Base-by-base conservation (phyloP, 257 asterid species). In the Lavandula angustifolia region DNA sequence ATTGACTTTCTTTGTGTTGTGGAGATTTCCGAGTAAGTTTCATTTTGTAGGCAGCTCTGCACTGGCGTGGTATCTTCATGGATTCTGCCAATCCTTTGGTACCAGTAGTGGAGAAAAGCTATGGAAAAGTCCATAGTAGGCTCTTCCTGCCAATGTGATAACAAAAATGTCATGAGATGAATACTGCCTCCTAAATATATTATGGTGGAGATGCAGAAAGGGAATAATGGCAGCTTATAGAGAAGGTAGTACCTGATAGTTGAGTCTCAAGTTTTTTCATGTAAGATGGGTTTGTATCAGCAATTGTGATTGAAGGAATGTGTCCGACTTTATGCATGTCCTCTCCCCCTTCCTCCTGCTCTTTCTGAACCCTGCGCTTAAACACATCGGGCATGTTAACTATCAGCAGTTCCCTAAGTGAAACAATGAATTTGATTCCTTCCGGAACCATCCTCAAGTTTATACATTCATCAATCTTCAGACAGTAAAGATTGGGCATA, bases 341-440 rank as follows among this genome's bases (percentile, higher is more conserved):
- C 67, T 79, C 79, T 38, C 80, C 78, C 47, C 62, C 77, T 46
- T 59, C 75, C 35, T 52, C 73, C 44, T 75, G 73, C 52, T 73
- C 70, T 74, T 22, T 67, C 14, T 71, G 75, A 68, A 81, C 62
- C 80, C 80, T 71, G 61, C 53, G 10, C 74, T 69, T 67, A 62
- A 79, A 82, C 5, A 67, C 62, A 7, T 76, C 82, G 16, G 77
- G 87, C 83, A 78, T 81, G 79, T 81, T 73, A 40, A 71, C 73
- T n/a, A 82, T 74, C 49, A 62, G 76, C 69, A 82, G 33, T 67
- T 72, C 82, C 79, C 73, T 43, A 14, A 82, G 32, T 27, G 78
- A 71, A 7, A 70, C 70, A 50, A 77, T 55, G 46, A 44, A 71
- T 59, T 57, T 57, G 70, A 79, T 69, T 43, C 83, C 83, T 48